Percentiles rank a stretch among this genome's conserved stretches.
Conservation (phyloP, 2,329 filamentous ascomycete species). For the Fusarium ambrosium region DNA sequence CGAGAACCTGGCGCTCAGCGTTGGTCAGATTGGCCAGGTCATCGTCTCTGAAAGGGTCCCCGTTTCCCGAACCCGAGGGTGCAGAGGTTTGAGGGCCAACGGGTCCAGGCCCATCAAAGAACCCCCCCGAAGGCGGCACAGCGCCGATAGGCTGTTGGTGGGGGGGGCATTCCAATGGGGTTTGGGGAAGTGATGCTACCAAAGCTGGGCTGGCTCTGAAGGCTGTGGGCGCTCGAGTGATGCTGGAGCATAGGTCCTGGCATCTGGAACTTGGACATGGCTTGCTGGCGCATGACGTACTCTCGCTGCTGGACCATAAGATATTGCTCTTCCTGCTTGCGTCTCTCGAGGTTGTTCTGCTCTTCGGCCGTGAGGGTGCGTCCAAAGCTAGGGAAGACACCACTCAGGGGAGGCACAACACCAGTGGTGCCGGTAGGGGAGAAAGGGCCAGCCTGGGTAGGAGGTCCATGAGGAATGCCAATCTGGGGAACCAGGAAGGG, state of each 20-base stretch:
- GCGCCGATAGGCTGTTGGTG: slow-evolving; percentile 67
- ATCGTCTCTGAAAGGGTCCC: slow-evolving; percentile 76
- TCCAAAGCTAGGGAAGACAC: slow-evolving; percentile 95
- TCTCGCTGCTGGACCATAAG: slow-evolving; percentile 97
- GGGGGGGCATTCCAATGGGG: slow-evolving; percentile 71
- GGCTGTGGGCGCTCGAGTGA: slow-evolving; percentile 93
- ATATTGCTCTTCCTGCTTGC: slow-evolving; percentile 98
- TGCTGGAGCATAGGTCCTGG: slow-evolving; percentile 77
- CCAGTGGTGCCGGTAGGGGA: slow-evolving; percentile 66
- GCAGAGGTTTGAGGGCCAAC: slow-evolving; percentile 46
- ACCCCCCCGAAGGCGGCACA: slow-evolving; percentile 73
- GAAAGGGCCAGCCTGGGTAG: slow-evolving; percentile 66
- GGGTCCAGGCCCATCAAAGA: slow-evolving; percentile 73
- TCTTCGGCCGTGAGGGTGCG: slow-evolving; percentile 97
- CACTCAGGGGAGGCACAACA: slow-evolving; percentile 89
- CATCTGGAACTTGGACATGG: slow-evolving; percentile 79
- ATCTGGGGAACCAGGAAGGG: slow-evolving; percentile 98
- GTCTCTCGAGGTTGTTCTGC: slow-evolving; percentile 94
- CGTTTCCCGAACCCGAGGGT: slow-evolving; percentile 50
- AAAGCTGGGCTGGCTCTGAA: slow-evolving; percentile 97
- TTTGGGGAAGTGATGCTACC: slow-evolving; percentile 93
- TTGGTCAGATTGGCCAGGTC: slow-evolving; percentile 76
- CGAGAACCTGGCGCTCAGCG: slow-evolving; percentile 67
- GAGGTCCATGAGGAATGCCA: slow-evolving; percentile 89
- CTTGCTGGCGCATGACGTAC: slow-evolving; percentile 88